Percentiles rank a stretch among this genome's conserved stretches.
phyloP scores from a whole-genome alignment of 1,284 basidiomycete species.

The Pterulicium gracile region DNA sequence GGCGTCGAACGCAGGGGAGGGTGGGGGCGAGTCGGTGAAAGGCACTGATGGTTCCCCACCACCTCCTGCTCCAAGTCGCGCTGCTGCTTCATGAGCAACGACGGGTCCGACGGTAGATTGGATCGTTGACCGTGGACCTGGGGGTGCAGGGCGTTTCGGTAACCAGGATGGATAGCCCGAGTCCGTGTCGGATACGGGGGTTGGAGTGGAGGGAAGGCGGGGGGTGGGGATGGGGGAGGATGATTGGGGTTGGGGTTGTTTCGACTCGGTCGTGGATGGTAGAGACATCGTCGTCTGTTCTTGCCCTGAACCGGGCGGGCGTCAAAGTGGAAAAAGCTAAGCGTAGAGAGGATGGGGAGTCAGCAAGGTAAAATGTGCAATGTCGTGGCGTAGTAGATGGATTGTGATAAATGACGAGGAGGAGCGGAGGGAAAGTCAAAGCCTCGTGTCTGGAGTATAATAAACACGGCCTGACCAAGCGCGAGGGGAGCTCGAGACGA shows the following conservation, averaged over 20 bases:
- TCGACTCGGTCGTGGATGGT: background rate
- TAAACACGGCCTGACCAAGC: background rate
- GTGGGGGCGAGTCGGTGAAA: conserved; percentile 3
- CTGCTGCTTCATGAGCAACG: background rate
- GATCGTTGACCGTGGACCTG: background rate
- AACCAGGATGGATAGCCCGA: background rate
- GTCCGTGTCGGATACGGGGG: background rate
- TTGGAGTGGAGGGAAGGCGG: too few species aligned
- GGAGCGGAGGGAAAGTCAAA: background rate
- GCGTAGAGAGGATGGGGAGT: too few species aligned
- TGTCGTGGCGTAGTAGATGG: background rate
- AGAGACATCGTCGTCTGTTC: background rate
- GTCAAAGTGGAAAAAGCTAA: background rate
- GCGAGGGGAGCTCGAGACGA: background rate
- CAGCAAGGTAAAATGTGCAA: background rate
- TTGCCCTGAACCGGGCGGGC: too few species aligned
- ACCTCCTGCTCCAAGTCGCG: background rate
- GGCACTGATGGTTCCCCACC: background rate
- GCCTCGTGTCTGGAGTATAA: background rate
- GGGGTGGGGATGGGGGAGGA: too few species aligned
- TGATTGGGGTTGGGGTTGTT: background rate
- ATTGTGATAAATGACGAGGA: background rate
- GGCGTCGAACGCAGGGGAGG: too few species aligned
- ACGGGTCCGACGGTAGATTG: background rate
- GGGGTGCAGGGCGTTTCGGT: background rate